Evolutionary conservation across 306 rosid species (phyloP).

Genomic region (Lotus japonicus): DNA sequence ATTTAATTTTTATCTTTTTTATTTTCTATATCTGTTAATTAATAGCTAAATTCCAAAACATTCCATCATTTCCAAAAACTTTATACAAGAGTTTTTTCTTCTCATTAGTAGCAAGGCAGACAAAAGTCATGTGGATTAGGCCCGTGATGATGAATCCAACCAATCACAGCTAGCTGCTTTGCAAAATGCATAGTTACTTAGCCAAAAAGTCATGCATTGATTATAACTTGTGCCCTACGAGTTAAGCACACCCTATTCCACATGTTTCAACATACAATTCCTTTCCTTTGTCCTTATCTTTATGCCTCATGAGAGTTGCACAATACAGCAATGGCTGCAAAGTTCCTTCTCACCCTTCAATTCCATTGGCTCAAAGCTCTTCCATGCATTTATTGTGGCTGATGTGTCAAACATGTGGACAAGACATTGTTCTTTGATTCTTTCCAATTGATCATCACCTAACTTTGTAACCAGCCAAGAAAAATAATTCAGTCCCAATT

Average conservation of each 20-base stretch:
- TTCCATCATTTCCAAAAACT: too few species aligned
- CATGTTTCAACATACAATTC: too few species aligned
- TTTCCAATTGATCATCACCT: slow-evolving; percentile 4
- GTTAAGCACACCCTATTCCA: neutral
- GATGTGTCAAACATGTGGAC: slow-evolving; percentile 49
- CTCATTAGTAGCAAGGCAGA: too few species aligned
- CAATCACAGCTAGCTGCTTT: neutral
- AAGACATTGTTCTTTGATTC: slow-evolving; percentile 41
- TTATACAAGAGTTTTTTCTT: too few species aligned
- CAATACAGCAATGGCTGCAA: slow-evolving; percentile 57
- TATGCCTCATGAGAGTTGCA: slow-evolving; percentile 30
- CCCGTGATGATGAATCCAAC: too few species aligned
- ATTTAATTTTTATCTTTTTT: too few species aligned
- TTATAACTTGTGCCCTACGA: neutral
- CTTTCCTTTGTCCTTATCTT: too few species aligned
- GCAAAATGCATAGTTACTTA: too few species aligned
- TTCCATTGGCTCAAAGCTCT: slow-evolving; percentile 45
- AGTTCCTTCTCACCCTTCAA: slow-evolving; percentile 50
- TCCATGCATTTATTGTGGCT: slow-evolving; percentile 36
- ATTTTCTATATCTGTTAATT: too few species aligned
- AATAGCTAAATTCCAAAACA: too few species aligned
- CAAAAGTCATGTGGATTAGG: neutral
- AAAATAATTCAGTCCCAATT: slow-evolving; percentile 33
- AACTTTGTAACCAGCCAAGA: slow-evolving; percentile 34
- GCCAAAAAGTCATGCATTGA: slow-evolving; percentile 1